Evolutionary conservation across 305 asterid species (phyloP).

Genomic region (Fraxinus floribunda): DNA sequence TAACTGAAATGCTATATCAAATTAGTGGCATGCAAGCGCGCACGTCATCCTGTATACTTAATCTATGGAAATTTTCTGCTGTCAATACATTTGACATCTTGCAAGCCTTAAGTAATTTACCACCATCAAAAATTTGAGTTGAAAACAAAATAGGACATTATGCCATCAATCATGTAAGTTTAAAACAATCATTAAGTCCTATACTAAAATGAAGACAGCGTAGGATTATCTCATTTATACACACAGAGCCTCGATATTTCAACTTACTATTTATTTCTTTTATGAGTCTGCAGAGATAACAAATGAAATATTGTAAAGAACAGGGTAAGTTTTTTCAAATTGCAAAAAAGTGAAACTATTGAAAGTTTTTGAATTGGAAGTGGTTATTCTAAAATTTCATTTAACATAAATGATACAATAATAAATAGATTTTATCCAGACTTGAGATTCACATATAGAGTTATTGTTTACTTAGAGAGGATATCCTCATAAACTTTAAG

Average conservation of each 20-base stretch:
- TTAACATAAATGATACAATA: neutral
- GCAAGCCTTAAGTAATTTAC: neutral
- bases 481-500: neutral
- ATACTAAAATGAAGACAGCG: neutral
- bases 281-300: neutral
- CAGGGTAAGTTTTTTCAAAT: neutral
- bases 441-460: neutral
- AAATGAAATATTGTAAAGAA: neutral
- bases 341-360: neutral
- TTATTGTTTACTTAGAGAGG: neutral
- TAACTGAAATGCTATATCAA: too few species aligned
- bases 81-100: neutral
- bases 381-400: neutral
- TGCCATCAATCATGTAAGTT: neutral
- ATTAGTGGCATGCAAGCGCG: too few species aligned
- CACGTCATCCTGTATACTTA: neutral
- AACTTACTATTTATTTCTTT: neutral
- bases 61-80: neutral
- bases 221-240: neutral
- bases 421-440: neutral
- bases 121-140: neutral
- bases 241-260: neutral
- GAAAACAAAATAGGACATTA: neutral
- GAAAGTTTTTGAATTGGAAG: neutral
- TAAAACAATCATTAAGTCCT: neutral